Percentiles rank a stretch among this genome's conserved stretches.
Evolutionary conservation across 2,329 filamentous ascomycete species (phyloP).

Genomic region (Rhexocercosporidium sp.): DNA sequence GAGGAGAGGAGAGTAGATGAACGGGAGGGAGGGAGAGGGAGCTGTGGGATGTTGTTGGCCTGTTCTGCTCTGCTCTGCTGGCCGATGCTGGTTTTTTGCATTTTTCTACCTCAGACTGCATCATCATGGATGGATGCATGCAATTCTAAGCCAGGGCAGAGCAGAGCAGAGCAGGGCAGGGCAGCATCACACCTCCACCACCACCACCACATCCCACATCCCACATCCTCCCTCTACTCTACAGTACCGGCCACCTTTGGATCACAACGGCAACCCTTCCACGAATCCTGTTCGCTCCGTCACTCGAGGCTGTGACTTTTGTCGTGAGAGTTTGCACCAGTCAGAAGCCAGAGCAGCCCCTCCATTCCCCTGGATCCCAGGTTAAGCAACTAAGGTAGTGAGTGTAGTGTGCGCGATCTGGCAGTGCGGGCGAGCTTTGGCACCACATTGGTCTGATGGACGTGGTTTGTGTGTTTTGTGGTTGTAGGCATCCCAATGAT

Average conservation of each 20-base stretch:
- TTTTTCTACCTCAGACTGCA: neutral
- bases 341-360: neutral
- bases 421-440: neutral
- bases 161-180: neutral
- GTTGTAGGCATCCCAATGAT: neutral
- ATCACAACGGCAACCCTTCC: neutral
- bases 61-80: neutral
- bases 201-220: neutral
- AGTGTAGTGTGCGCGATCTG: neutral
- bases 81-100: neutral
- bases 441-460: neutral
- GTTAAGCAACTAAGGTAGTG: no score
- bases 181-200: neutral
- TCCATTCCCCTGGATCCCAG: neutral
- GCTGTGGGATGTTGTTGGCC: constrained; percentile 12
- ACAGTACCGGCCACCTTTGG: constrained; percentile 7
- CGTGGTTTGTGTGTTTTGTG: neutral
- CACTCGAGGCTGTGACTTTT: constrained; percentile 9
- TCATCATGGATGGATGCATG: constrained; percentile 9
- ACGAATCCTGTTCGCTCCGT: constrained; percentile 2
- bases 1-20: no score
- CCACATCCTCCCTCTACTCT: no score
- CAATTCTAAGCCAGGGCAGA: neutral
- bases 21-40: neutral
- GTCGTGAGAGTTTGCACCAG: neutral